phyloP scores from a whole-genome alignment of 1,284 basidiomycete genomes.

The Inonotus obliquus region DNA sequence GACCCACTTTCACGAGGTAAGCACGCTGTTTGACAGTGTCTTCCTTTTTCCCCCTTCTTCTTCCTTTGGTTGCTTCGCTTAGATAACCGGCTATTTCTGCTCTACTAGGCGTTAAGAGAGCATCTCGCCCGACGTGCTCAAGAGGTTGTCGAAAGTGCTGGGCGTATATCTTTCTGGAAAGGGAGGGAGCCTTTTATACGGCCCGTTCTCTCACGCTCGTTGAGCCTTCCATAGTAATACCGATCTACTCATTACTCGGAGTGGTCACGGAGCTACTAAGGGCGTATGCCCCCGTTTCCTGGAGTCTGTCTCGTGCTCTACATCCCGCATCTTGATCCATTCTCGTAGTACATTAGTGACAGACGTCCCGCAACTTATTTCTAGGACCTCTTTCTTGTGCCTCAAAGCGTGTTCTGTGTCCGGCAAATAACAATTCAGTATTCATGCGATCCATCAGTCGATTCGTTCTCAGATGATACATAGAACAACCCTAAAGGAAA shows the following conservation, averaged over 20 bases:
- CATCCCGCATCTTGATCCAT: too few species aligned
- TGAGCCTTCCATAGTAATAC: constrained; percentile 9
- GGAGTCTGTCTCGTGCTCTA: too few species aligned
- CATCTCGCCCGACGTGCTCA: not conserved
- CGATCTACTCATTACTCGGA: not conserved
- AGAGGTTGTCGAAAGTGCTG: constrained; percentile 7
- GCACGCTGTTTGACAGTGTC: not conserved
- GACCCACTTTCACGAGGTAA: constrained; percentile 5
- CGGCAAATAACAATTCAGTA: not conserved
- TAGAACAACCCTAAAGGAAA: not conserved
- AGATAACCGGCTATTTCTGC: not conserved
- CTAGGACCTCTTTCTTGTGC: not conserved
- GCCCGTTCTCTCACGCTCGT: constrained; percentile 7
- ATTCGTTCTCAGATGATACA: not conserved
- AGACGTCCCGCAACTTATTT: not conserved
- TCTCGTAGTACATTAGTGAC: too few species aligned
- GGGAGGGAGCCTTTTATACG: constrained; percentile 11
- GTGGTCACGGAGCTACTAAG: too few species aligned
- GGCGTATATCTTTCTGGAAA: constrained; percentile 1
- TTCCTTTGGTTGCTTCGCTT: not conserved
- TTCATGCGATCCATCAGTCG: not conserved
- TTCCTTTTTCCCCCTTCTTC: not conserved
- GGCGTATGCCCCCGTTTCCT: not conserved
- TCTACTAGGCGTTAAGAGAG: not conserved
- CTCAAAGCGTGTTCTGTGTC: not conserved